Percentiles rank a stretch among this genome's conserved stretches.
Evolutionary conservation across 2,329 filamentous ascomycete genomes (phyloP).

Genomic region (Simplicillium aogashimaense): DNA sequence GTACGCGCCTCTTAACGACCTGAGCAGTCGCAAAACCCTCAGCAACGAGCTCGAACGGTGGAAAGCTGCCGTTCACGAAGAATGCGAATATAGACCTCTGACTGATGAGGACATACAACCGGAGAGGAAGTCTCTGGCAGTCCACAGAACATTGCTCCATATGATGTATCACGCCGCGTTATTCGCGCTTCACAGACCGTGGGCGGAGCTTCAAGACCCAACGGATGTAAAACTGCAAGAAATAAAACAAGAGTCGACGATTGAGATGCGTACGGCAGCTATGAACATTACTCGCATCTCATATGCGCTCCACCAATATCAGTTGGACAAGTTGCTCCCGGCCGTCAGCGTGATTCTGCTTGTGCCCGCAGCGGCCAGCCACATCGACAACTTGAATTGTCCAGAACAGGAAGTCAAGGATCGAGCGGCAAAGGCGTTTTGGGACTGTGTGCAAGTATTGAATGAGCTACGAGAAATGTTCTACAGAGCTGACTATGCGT

Average conservation of each 20-base stretch:
- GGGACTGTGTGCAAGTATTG: not conserved
- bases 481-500: not conserved
- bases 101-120: constrained; percentile 27
- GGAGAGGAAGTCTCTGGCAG: constrained; percentile 35
- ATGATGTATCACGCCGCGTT: constrained; percentile 63
- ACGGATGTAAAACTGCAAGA: not conserved
- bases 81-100: constrained; percentile 39
- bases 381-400: not conserved
- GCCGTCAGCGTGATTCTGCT: not conserved
- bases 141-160: constrained; percentile 55
- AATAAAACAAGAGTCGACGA: not conserved
- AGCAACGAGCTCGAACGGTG: constrained; percentile 55
- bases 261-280: not conserved
- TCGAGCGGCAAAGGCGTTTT: not conserved
- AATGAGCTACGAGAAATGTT: not conserved
- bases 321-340: not conserved
- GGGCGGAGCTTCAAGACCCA: not conserved
- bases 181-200: constrained; percentile 57
- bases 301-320: not conserved
- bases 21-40: constrained; percentile 37
- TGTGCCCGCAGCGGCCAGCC: not conserved
- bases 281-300: not conserved
- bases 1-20: not conserved
- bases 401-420: not conserved
- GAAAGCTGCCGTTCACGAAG: constrained; percentile 46